Percentiles rank a stretch among this genome's conserved stretches.
phyloP scores from a whole-genome alignment of 768 basidiomycete species.

The Clitopilus hobsonii region DNA sequence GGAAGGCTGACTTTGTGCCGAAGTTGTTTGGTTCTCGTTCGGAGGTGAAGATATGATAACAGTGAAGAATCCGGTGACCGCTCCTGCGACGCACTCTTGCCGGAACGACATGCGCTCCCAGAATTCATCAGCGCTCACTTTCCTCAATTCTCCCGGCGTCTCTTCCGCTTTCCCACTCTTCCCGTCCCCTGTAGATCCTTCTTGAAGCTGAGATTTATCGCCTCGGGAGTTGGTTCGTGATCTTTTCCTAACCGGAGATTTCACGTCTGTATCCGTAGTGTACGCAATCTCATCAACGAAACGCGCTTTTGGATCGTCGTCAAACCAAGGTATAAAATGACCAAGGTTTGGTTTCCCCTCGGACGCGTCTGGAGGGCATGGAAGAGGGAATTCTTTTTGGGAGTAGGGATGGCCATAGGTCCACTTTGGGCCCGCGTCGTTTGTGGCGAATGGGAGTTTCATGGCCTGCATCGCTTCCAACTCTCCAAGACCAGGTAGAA shows the following conservation, averaged over 20 bases:
- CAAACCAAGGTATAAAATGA: constrained; percentile 80
- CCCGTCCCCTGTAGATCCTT: constrained; percentile 14
- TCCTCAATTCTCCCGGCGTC: constrained; percentile 49
- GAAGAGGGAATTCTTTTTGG: constrained; percentile 43
- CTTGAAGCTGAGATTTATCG: constrained; percentile 16
- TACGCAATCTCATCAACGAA: constrained; percentile 90
- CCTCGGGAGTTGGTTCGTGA: constrained; percentile 29
- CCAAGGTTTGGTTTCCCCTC: constrained; percentile 48
- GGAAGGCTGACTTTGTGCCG: constrained; percentile 22
- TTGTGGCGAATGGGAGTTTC: constrained; percentile 25
- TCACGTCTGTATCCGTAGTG: constrained; percentile 56
- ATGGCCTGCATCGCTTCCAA: constrained; percentile 63
- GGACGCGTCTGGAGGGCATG: constrained; percentile 29
- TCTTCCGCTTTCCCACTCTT: constrained; percentile 29
- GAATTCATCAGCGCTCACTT: constrained; percentile 73
- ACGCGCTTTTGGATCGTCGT: constrained; percentile 95
- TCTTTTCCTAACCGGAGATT: constrained; percentile 61
- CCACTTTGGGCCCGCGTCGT: constrained; percentile 39
- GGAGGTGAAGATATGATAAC: constrained; percentile 39
- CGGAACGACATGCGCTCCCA: constrained; percentile 98
- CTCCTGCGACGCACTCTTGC: constrained; percentile 89
- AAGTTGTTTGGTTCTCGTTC: constrained; percentile 6
- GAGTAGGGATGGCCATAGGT: constrained; percentile 78
- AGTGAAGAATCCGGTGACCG: constrained; percentile 92
- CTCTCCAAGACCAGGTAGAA: constrained; percentile 67